Evolutionary conservation across 2,329 filamentous ascomycete species (phyloP).

Genomic region (Knoxdaviesia capensis): DNA sequence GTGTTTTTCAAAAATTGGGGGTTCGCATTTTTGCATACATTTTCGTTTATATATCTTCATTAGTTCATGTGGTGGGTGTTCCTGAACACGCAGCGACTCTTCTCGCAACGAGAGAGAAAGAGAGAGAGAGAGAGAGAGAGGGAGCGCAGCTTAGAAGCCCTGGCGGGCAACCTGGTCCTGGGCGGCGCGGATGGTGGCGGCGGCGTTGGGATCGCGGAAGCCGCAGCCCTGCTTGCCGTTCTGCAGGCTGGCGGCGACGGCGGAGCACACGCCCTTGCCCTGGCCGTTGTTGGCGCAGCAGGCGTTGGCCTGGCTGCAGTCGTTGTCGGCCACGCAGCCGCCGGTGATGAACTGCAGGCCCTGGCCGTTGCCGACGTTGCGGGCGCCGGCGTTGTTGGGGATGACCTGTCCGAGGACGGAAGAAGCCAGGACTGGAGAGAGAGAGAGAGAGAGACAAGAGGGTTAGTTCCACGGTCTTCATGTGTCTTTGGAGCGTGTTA

Average conservation of each 20-base stretch:
- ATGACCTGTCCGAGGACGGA: conserved; percentile 7
- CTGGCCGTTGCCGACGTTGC: conserved; percentile 9
- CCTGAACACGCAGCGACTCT: too few species aligned
- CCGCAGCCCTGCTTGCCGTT: conserved; percentile 14
- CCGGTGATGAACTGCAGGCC: conserved; percentile 13
- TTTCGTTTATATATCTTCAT: too few species aligned
- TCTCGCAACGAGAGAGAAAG: background rate
- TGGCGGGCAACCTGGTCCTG: conserved; percentile 4
- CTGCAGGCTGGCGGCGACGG: conserved; percentile 9
- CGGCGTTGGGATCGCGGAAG: conserved; percentile 9
- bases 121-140: background rate
- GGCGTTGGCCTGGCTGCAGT: conserved; percentile 10
- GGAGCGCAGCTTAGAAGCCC: conserved; percentile 4
- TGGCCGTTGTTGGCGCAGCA: conserved; percentile 11
- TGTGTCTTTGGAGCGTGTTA: background rate
- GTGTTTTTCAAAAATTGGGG: too few species aligned
- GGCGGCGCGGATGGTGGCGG: conserved; percentile 3
- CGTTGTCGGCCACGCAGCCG: conserved; percentile 10
- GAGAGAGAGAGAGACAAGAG: too few species aligned
- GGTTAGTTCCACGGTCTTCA: too few species aligned
- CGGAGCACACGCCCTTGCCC: conserved; percentile 11
- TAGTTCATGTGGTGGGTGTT: too few species aligned
- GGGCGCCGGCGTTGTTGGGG: conserved; percentile 9
- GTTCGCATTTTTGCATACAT: too few species aligned
- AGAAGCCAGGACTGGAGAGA: conserved; percentile 5